Evolutionary conservation across 2,329 filamentous ascomycete genomes (phyloP), one percentile per base, ranked within the genome.

Genomic region (Fusarium pseudocircinatum): DNA sequence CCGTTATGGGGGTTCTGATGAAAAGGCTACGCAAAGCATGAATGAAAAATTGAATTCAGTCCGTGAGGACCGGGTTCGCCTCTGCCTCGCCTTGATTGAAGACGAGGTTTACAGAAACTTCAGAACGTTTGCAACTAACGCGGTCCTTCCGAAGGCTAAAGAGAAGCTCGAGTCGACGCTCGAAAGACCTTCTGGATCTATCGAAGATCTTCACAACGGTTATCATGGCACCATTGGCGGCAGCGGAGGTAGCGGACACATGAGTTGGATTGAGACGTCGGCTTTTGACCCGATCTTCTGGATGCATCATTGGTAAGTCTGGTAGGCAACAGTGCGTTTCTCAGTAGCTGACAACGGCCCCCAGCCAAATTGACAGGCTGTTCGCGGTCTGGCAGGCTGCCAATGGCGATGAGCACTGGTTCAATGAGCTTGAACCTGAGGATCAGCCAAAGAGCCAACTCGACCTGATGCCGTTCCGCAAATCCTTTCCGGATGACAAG

Each of bases 161-260:
- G 20, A n/a, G 10, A 2, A 12, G 0, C 44, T 7, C 0, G 0
- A 0, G 9, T 4, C 28, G 13, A 12, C 10, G 2, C 46, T 49
- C 0, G 28, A 49, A 16, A 4, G 1, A 4, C 0, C 46, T 30
- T 32, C 46, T 0, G 46, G 46, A 0, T 49, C 46, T 0, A 18
- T 49, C 3, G 46, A 49, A 3, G 20, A 2, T 13, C 0, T 49
- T 0, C 28, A 49, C 10, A 0, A 0, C 16, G 0, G 0, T 0
- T 47, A 47, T 16, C 44, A 47, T 12, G 0, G 0, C 2, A 12
- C 0, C 0, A 10, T 47, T 5, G 43, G 43, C 10, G 44, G 44
- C 0, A 2, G n/a, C n/a, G n/a, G n/a, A n/a, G n/a, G n/a, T n/a
- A n/a, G n/a, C n/a, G n/a, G n/a, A n/a, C n/a, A n/a, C n/a, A n/a